A percentile compares a stretch with the other conserved stretches of the same genome.
These are phyloP conservation scores for Fusarium lateritium DNA, from an alignment of 2,329 filamentous ascomycete species.

Conservation along the genomic window DNA sequence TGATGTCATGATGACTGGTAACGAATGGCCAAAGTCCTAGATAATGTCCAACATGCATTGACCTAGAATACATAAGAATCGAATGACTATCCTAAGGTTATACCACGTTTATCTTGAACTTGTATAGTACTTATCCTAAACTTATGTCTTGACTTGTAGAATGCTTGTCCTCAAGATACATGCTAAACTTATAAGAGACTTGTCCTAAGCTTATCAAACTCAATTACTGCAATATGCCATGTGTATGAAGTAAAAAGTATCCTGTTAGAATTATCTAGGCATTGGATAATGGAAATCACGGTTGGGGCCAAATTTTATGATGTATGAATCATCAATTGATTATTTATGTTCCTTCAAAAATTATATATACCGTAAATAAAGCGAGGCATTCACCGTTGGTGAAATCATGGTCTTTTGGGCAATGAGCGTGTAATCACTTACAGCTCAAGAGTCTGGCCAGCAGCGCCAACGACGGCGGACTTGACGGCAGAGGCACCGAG, in stretches of 20 bases:
- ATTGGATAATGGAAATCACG: background rate
- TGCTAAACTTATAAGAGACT: no score
- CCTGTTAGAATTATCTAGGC: no score
- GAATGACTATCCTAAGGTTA: background rate
- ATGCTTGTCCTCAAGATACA: no score
- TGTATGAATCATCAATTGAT: conserved; percentile 8
- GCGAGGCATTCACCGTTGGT: background rate
- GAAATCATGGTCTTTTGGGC: background rate
- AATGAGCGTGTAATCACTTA: conserved; percentile 39
- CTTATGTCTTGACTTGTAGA: background rate
- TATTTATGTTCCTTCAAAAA: conserved; percentile 19
- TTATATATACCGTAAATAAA: conserved; percentile 33
- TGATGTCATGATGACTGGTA: conserved; percentile 7
- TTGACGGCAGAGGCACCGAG: conserved; percentile 65
- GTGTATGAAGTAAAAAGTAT: no score
- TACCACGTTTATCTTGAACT: no score
- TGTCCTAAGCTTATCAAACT: no score
- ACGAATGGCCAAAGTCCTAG: background rate
- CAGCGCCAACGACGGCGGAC: conserved; percentile 57
- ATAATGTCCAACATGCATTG: background rate
- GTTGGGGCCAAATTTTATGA: background rate
- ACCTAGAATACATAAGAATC: background rate
- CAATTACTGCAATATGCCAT: no score
- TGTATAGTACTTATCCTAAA: background rate
- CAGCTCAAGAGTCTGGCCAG: conserved; percentile 57